Evolutionary conservation across 2,329 filamentous ascomycete genomes (phyloP), one percentile per base, ranked within the genome.

Genomic region (Ascochyta koolunga): DNA sequence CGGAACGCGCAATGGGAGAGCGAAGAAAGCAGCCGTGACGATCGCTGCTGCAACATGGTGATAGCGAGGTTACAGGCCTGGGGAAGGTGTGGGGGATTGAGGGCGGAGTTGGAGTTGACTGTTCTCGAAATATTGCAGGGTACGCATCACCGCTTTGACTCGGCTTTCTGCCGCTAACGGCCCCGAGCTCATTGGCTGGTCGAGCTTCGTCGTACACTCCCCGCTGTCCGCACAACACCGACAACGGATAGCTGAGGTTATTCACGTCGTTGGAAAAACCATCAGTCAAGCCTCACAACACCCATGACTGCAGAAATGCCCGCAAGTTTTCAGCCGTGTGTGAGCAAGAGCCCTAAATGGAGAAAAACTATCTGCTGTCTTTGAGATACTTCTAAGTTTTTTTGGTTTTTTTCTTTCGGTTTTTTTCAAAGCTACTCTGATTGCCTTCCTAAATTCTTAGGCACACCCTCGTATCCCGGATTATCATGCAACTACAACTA

Each of bases 21-120:
- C 41, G 65, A 70, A 36, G 72, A 68, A 69, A 74, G 60, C 60
- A 74, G 50, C 40, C 67, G 65, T 19, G 61, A 63, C 52, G 74
- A 72, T 60, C 67, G 66, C 50, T 67, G 70, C 58, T 71, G 71
- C 32, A 77, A 65, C 73, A 76, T 76, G 62, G 64, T 70, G 63
- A 37, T 49, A 33, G 53, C 29, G 45, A 37, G 45, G 40, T 27
- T 56, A 50, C 50, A 54, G 35, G 56, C 44, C 24, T 58, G 59
- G 46, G 42, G 49, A 54, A 39, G 54, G 45, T 50, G 56, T 43
- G 39, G 53, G 57, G 50, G 49, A 56, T 46, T 29, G 50, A 59
- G 38, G 42, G 54, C 39, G 54, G 22, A 49, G 57, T 52, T 38
- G 51, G 40, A 45, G 50, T 45, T 48, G 48, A 45, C 50, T 50